phyloP scores from a whole-genome alignment of 768 basidiomycete genomes.

The Cystoderma amianthinum region DNA sequence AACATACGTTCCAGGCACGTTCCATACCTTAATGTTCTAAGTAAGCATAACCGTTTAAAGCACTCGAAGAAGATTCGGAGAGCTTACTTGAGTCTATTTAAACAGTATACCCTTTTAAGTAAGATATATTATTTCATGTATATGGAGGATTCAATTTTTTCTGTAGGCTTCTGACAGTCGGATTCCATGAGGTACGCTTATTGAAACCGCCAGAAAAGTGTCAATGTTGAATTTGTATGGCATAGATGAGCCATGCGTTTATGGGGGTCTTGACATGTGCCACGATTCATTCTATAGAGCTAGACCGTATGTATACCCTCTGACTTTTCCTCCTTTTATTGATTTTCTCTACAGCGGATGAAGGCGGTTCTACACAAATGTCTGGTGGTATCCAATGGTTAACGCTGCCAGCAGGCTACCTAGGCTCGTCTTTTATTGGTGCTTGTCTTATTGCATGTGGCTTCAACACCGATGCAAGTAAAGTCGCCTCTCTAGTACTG shows the following conservation, averaged over 20 bases:
- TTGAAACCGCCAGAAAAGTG: neutral
- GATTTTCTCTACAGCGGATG: conserved; percentile 50
- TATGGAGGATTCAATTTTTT: neutral
- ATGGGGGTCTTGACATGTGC: conserved; percentile 79
- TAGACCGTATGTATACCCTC: conserved; percentile 61
- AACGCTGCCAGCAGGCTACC: conserved; percentile 76
- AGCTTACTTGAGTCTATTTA: no score
- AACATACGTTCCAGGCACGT: conserved; percentile 58
- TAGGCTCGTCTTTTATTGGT: conserved; percentile 83
- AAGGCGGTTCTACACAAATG: conserved; percentile 85
- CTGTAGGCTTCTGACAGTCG: conserved; percentile 71
- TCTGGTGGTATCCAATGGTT: conserved; percentile 78
- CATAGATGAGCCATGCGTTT: conserved; percentile 82
- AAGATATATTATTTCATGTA: conserved; percentile 18
- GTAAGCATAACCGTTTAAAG: conserved; percentile 37
- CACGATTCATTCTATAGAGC: conserved; percentile 76
- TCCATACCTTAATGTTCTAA: conserved; percentile 62
- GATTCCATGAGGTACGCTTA: conserved; percentile 80
- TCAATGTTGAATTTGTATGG: neutral
- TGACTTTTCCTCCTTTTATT: conserved; percentile 3
- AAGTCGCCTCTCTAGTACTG: conserved; percentile 72
- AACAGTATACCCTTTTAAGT: conserved; percentile 90
- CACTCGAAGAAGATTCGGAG: conserved; percentile 4
- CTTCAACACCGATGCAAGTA: conserved; percentile 85
- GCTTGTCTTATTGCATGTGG: conserved; percentile 84